These are phyloP conservation scores for Ilyonectria sp. DNA, from an alignment of 2,329 filamentous ascomycete genomes.

Conservation along the genomic window DNA sequence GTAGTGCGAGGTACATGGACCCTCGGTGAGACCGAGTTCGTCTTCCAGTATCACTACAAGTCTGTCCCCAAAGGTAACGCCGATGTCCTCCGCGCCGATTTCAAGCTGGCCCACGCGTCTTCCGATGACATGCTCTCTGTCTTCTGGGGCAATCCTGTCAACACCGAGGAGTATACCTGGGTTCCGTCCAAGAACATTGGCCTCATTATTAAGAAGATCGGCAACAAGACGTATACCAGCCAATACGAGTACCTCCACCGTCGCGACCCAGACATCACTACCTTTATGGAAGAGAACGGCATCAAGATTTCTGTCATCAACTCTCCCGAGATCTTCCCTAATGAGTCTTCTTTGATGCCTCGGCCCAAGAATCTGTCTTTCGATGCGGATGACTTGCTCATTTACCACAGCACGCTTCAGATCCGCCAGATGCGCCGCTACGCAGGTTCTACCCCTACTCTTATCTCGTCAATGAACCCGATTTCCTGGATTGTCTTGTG, in stretches of 20 bases:
- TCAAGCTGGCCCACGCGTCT: constrained; percentile 14
- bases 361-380: constrained; percentile 33
- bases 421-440: constrained; percentile 30
- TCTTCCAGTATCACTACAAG: constrained; percentile 39
- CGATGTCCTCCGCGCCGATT: constrained; percentile 36
- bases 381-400: constrained; percentile 31
- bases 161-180: constrained; percentile 37
- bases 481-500: constrained; percentile 25
- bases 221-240: constrained; percentile 28
- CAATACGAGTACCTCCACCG: constrained; percentile 39
- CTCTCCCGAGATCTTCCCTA: constrained; percentile 24
- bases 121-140: constrained; percentile 31
- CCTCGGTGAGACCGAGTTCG: constrained; percentile 23
- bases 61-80: constrained; percentile 30
- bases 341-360: constrained; percentile 17
- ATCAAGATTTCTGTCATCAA: constrained; percentile 29
- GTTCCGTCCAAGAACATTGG: constrained; percentile 34
- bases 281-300: constrained; percentile 28
- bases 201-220: constrained; percentile 30
- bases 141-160: constrained; percentile 39
- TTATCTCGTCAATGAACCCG: constrained; percentile 23
- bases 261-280: constrained; percentile 31
- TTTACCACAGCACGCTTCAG: constrained; percentile 32
- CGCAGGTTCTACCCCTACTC: constrained; percentile 8
- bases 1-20: constrained; percentile 27